These are phyloP conservation scores for Tricladium varicosporioides DNA, from an alignment of 2,329 filamentous ascomycete species.

Conservation along the genomic window DNA sequence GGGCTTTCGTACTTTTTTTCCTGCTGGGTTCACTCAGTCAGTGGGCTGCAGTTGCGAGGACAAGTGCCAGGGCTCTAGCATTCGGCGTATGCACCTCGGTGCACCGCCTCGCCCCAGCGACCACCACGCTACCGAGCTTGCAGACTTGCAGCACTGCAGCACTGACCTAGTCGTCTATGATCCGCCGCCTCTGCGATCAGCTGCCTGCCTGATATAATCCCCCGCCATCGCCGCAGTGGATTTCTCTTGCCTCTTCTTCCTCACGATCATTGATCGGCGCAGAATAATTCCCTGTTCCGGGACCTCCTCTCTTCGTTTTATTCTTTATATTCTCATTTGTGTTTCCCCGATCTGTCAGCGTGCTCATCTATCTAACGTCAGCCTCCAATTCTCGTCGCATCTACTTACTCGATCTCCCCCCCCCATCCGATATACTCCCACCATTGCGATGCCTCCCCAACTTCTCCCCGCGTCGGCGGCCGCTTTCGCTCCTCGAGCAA, in stretches of 20 bases:
- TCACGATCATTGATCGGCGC: constrained; percentile 61
- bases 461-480: constrained; percentile 92
- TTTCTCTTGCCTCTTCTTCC: constrained; percentile 39
- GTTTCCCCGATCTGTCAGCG: constrained; percentile 17
- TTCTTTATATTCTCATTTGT: constrained; percentile 35
- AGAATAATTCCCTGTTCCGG: constrained; percentile 55
- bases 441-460: constrained; percentile 74
- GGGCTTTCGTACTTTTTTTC: not conserved
- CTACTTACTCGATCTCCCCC: constrained; percentile 13
- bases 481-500: constrained; percentile 87
- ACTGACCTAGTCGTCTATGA: not conserved
- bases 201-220: constrained; percentile 18
- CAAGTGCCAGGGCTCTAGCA: constrained; percentile 1
- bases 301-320: constrained; percentile 47
- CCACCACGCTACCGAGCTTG: constrained; percentile 1
- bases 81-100: constrained; percentile 7
- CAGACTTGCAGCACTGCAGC: not conserved
- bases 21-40: constrained; percentile 5
- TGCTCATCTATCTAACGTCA: constrained; percentile 18
- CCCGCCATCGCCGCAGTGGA: constrained; percentile 19
- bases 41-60: constrained; percentile 1
- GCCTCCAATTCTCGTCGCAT: constrained; percentile 19
- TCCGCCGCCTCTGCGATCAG: constrained; percentile 3
- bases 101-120: constrained; percentile 10
- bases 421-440: constrained; percentile 3